These are phyloP conservation scores for Hura crepitans DNA, from an alignment of 441 rosid species.

Conservation along the genomic window DNA sequence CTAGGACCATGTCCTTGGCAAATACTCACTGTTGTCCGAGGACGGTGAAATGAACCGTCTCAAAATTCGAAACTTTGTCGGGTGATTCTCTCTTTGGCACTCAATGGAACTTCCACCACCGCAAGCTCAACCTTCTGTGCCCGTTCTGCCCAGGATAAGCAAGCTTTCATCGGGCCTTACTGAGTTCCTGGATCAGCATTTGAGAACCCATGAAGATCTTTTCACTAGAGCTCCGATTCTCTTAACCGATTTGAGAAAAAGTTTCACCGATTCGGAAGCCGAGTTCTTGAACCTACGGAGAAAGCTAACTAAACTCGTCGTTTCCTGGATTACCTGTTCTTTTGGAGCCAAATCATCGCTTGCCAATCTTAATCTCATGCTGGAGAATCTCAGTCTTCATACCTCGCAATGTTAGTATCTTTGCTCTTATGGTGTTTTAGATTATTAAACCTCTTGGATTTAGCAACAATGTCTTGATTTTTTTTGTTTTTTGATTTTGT, in stretches of 20 bases:
- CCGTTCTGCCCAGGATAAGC: constrained; percentile 32
- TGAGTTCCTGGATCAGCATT: constrained; percentile 42
- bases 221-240: constrained; percentile 33
- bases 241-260: constrained; percentile 29
- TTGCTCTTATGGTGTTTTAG: not conserved
- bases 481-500: not conserved
- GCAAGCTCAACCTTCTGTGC: not conserved
- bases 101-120: constrained; percentile 6
- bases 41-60: too few species aligned
- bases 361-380: constrained; percentile 30
- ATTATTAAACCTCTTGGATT: not conserved
- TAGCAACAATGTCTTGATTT: too few species aligned
- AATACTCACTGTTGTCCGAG: too few species aligned
- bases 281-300: constrained; percentile 37
- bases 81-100: not conserved
- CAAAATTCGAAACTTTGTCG: not conserved
- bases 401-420: constrained; percentile 37
- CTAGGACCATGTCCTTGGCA: too few species aligned
- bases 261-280: constrained; percentile 35
- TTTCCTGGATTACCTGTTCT: constrained; percentile 70
- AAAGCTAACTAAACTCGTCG: constrained; percentile 40
- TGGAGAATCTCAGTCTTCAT: constrained; percentile 43
- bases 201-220: constrained; percentile 44
- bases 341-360: constrained; percentile 46
- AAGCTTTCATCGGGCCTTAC: constrained; percentile 30